A percentile compares a stretch with the other conserved stretches of the same genome.
Evolutionary conservation across 2,329 filamentous ascomycete species (phyloP).

Genomic region (Cladosporium velox): DNA sequence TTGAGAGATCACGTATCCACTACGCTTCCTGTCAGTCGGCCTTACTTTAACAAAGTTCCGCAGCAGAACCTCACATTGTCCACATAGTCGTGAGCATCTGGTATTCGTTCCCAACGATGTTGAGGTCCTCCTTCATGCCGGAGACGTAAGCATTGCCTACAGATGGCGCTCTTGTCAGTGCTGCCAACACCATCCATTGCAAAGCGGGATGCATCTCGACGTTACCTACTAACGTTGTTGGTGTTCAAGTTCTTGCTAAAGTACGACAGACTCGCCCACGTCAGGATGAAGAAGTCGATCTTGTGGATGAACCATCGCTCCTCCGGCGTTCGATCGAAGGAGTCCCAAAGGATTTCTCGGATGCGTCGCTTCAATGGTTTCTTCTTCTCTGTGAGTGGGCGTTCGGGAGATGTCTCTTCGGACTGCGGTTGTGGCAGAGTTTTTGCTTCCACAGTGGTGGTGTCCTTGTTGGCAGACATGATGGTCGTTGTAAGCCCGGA

Average conservation of each 20-base stretch:
- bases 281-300: slow-evolving; percentile 3
- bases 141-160: slow-evolving; percentile 50
- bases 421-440: background rate
- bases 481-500: background rate
- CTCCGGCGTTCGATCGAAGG: background rate
- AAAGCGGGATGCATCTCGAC: background rate
- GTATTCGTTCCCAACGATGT: slow-evolving; percentile 55
- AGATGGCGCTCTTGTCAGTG: background rate
- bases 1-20: background rate
- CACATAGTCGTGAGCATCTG: slow-evolving; percentile 10
- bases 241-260: slow-evolving; percentile 7
- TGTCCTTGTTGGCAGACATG: background rate
- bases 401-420: background rate
- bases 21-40: background rate
- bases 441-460: background rate
- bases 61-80: background rate
- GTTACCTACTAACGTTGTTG: background rate
- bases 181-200: background rate
- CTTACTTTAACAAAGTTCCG: background rate
- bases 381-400: background rate
- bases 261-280: slow-evolving; percentile 1
- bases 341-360: background rate
- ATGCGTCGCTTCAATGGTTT: background rate
- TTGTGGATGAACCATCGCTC: slow-evolving; percentile 5
- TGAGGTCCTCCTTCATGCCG: slow-evolving; percentile 56